Evolutionary conservation across 148 eudicot genomes (phyloP).

Genomic region (Rhododendron griersonianum): DNA sequence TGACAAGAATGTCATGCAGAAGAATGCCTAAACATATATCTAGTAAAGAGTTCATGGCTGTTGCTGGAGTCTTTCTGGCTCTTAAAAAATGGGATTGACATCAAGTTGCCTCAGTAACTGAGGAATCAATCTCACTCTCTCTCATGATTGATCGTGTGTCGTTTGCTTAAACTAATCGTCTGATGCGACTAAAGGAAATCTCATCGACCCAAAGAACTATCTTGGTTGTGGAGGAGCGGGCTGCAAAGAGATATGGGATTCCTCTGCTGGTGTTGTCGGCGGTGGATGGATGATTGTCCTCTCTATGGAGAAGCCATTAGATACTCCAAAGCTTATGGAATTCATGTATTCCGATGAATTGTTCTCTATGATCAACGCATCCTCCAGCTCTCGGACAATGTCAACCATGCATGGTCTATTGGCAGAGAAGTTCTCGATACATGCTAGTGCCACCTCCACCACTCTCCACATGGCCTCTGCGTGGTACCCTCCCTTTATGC

Average conservation of each 20-base stretch:
- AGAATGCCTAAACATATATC: neutral
- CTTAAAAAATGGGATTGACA: slow-evolving; percentile 8
- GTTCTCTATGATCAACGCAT: slow-evolving; percentile 54
- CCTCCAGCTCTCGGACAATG: slow-evolving; percentile 56
- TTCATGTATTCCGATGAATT: slow-evolving; percentile 55
- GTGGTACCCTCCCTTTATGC: slow-evolving; percentile 50
- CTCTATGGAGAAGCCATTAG: slow-evolving; percentile 43
- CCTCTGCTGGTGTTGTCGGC: slow-evolving; percentile 27
- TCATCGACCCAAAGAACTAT: slow-evolving; percentile 13
- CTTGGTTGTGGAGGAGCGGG: slow-evolving; percentile 53
- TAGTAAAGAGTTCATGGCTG: neutral
- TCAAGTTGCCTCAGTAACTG: slow-evolving; percentile 7
- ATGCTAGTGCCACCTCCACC: slow-evolving; percentile 56
- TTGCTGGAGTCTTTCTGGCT: slow-evolving; percentile 6
- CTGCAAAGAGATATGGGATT: slow-evolving; percentile 28
- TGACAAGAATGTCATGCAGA: neutral
- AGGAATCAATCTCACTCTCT: neutral
- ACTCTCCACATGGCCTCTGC: slow-evolving; percentile 63
- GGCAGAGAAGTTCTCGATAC: slow-evolving; percentile 46
- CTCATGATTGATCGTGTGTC: neutral
- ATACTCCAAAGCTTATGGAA: slow-evolving; percentile 49
- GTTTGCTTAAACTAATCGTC: slow-evolving; percentile 1
- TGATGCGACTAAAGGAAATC: neutral
- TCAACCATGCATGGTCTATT: slow-evolving; percentile 49
- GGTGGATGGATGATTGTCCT: slow-evolving; percentile 33